Evolutionary conservation across 495 filamentous ascomycete species (phyloP).

Genomic region (Penicillium soppii): DNA sequence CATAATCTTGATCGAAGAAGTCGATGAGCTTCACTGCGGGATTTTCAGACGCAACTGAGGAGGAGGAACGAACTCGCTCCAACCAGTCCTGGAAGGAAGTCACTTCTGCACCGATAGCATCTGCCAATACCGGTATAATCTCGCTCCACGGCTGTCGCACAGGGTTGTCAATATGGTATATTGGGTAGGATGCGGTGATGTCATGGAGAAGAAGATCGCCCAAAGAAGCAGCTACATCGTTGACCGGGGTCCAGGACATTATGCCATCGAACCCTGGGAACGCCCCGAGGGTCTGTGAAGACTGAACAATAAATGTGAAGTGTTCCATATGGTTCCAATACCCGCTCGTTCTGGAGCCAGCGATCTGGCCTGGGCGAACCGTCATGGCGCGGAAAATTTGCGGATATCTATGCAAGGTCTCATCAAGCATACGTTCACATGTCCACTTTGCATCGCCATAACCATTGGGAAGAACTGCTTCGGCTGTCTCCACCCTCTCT

Average conservation of each 20-base stretch:
- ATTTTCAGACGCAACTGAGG: background rate
- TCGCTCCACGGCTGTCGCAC: background rate
- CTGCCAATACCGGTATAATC: background rate
- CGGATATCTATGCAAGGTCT: constrained; percentile 25
- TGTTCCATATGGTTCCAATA: constrained; percentile 56
- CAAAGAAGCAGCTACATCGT: constrained; percentile 41
- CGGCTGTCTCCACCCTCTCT: constrained; percentile 11
- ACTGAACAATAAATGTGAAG: constrained; percentile 51
- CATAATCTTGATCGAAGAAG: background rate
- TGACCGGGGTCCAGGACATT: constrained; percentile 50
- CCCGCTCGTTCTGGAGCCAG: constrained; percentile 47
- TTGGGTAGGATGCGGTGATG: background rate
- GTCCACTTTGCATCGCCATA: constrained; percentile 49
- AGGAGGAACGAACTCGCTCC: background rate
- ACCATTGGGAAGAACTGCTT: constrained; percentile 22
- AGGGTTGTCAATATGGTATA: background rate
- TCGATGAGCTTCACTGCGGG: background rate
- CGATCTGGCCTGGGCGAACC: constrained; percentile 49
- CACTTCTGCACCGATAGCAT: background rate
- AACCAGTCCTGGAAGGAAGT: background rate
- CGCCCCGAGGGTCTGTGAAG: constrained; percentile 41
- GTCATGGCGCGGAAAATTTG: background rate
- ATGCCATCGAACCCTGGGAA: constrained; percentile 43
- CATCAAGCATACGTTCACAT: constrained; percentile 43
- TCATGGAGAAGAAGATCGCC: constrained; percentile 32